These are phyloP conservation scores for Pestalotiopsis sp. DNA, from an alignment of 2,329 filamentous ascomycete species.

Conservation along the genomic window DNA sequence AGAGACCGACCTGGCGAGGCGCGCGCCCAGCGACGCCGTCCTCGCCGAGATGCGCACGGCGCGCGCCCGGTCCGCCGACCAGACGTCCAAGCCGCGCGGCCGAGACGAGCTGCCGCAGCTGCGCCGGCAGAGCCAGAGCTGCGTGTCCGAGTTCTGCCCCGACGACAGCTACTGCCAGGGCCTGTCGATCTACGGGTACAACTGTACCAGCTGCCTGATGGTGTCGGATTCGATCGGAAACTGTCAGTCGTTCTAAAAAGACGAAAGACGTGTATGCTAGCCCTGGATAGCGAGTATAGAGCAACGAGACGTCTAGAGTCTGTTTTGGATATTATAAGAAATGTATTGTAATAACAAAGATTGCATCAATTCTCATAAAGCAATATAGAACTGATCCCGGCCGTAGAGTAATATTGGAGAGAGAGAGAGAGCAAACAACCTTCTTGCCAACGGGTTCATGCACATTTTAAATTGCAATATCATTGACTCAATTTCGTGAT, in stretches of 20 bases:
- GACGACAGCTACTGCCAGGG: constrained; percentile 21
- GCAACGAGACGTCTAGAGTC: neutral
- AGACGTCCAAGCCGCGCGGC: constrained; percentile 18
- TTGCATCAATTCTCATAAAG: neutral
- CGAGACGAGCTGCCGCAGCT: constrained; percentile 12
- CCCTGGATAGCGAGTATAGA: neutral
- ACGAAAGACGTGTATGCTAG: neutral
- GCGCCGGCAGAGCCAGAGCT: constrained; percentile 18
- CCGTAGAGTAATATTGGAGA: no score
- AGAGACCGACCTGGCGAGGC: neutral
- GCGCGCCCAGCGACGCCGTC: constrained; percentile 18
- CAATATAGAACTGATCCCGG: no score
- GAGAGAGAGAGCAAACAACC: no score
- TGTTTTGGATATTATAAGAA: neutral
- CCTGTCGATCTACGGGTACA: constrained; percentile 20
- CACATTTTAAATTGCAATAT: neutral
- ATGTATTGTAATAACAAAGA: neutral
- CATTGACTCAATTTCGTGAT: neutral
- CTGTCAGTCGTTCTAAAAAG: constrained; percentile 7
- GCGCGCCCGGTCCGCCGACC: constrained; percentile 13
- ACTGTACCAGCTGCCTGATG: constrained; percentile 13
- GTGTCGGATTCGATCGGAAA: constrained; percentile 8
- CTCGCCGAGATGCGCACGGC: constrained; percentile 20
- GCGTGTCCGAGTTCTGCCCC: constrained; percentile 23
- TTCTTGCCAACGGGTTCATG: no score